phyloP scores from a whole-genome alignment of 371 early-diverging fungal genomes.

The Rhizomucor pusillus region DNA sequence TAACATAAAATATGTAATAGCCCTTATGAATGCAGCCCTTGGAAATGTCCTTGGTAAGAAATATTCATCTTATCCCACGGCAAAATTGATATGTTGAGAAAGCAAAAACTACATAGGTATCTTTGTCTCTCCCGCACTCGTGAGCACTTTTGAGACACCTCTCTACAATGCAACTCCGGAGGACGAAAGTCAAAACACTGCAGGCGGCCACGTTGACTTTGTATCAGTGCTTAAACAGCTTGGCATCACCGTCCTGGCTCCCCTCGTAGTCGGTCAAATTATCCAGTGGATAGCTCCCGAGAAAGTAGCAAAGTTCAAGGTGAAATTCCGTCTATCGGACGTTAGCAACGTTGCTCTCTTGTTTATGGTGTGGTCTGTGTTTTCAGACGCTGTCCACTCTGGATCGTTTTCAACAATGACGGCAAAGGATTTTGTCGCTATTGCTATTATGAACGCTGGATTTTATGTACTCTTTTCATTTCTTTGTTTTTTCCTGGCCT shows the following conservation, averaged over 20 bases:
- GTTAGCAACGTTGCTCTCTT: slow-evolving; percentile 60
- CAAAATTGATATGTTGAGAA: not conserved
- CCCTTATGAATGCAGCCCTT: slow-evolving; percentile 69
- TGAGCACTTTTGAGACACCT: slow-evolving; percentile 37
- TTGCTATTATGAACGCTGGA: slow-evolving; percentile 51
- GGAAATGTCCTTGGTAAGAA: slow-evolving; percentile 58
- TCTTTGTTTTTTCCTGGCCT: slow-evolving; percentile 36
- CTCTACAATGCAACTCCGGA: slow-evolving; percentile 40
- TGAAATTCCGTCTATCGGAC: slow-evolving; percentile 53
- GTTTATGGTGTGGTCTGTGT: slow-evolving; percentile 73
- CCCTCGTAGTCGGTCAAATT: slow-evolving; percentile 65
- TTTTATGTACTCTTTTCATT: slow-evolving; percentile 49
- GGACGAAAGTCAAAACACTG: slow-evolving; percentile 35
- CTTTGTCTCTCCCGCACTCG: slow-evolving; percentile 66
- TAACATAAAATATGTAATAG: slow-evolving; percentile 7
- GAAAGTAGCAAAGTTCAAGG: slow-evolving; percentile 48
- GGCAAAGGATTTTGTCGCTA: slow-evolving; percentile 55
- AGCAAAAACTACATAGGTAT: slow-evolving; percentile 37
- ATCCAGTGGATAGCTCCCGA: slow-evolving; percentile 59
- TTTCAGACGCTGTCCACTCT: slow-evolving; percentile 68
- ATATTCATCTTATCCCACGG: not conserved
- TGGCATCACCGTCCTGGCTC: slow-evolving; percentile 61
- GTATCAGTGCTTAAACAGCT: slow-evolving; percentile 56
- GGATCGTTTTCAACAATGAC: slow-evolving; percentile 51
- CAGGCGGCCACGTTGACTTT: slow-evolving; percentile 48